Evolutionary conservation across 176 grass and related monocot species (phyloP).

Genomic region (Cenchrus purpureus): DNA sequence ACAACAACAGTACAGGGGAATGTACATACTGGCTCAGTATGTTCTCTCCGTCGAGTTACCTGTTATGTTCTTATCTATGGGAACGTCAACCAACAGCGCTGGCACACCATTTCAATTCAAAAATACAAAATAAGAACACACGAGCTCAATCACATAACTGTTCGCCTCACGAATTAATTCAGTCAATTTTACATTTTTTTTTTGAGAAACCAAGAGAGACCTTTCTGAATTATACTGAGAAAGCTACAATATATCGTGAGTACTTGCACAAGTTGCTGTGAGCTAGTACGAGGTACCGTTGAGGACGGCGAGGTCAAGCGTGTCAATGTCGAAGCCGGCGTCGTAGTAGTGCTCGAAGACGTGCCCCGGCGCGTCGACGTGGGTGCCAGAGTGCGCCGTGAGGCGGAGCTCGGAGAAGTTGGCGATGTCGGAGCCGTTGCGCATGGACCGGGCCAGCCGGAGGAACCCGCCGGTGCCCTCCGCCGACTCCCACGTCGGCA

Average conservation of each 20-base stretch:
- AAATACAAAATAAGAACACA: too few species aligned
- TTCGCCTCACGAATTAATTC: background rate
- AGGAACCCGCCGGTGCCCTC: conserved; percentile 69
- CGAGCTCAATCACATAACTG: background rate
- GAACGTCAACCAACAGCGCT: conserved; percentile 75
- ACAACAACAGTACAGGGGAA: background rate
- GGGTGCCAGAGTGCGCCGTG: conserved; percentile 68
- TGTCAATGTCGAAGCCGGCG: conserved; percentile 72
- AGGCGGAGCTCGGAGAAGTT: conserved; percentile 81
- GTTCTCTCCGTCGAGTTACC: conserved; percentile 29
- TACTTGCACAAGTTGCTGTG: background rate
- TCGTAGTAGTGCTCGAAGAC: conserved; percentile 75
- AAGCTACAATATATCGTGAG: background rate
- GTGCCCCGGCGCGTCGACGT: conserved; percentile 80
- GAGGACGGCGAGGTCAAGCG: conserved; percentile 66
- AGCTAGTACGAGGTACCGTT: conserved; percentile 42
- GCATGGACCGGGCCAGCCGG: conserved; percentile 59
- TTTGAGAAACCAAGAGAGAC: background rate
- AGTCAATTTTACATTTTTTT: background rate
- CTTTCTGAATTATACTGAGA: background rate
- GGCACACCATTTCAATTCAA: conserved; percentile 29
- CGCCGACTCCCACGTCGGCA: conserved; percentile 66
- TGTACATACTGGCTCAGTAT: background rate
- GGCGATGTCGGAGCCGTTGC: conserved; percentile 70
- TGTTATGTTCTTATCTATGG: conserved; percentile 77